A percentile compares a stretch with the other conserved stretches of the same genome.
phyloP scores from a whole-genome alignment of 2,329 filamentous ascomycete species.

The Endoconidiophora polonica region DNA sequence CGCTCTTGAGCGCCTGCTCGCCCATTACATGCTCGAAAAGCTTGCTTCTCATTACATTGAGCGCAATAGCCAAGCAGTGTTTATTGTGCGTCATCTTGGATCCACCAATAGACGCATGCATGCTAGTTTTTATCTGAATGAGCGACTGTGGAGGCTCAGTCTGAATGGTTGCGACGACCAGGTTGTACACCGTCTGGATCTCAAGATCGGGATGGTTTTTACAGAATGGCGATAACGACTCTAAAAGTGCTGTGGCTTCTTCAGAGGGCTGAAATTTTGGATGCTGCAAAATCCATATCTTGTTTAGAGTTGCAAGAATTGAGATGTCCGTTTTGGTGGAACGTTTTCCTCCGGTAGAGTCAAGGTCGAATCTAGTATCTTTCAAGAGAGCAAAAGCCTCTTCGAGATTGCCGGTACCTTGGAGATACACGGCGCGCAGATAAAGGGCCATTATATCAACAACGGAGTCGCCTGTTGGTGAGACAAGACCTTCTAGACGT shows the following conservation, averaged over 20 bases:
- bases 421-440: conserved; percentile 56
- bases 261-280: conserved; percentile 38
- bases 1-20: conserved; percentile 62
- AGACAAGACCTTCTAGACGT: conserved; percentile 31
- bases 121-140: conserved; percentile 60
- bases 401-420: conserved; percentile 59
- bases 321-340: conserved; percentile 46
- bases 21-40: conserved; percentile 74
- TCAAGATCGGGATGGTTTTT: conserved; percentile 53
- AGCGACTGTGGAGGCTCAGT: conserved; percentile 48
- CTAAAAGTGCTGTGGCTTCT: conserved; percentile 43
- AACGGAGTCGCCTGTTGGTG: conserved; percentile 25
- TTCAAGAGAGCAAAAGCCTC: conserved; percentile 51
- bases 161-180: conserved; percentile 53
- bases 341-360: conserved; percentile 24
- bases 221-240: conserved; percentile 51
- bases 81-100: conserved; percentile 56
- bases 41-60: conserved; percentile 69
- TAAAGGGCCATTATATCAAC: conserved; percentile 43
- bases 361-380: conserved; percentile 39
- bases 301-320: conserved; percentile 51
- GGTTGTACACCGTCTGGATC: conserved; percentile 60
- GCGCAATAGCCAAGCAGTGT: conserved; percentile 65
- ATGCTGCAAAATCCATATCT: conserved; percentile 56
- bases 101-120: conserved; percentile 54